These are phyloP conservation scores for Xylariaceae sp. DNA, from an alignment of 2,329 filamentous ascomycete genomes.

Conservation along the genomic window DNA sequence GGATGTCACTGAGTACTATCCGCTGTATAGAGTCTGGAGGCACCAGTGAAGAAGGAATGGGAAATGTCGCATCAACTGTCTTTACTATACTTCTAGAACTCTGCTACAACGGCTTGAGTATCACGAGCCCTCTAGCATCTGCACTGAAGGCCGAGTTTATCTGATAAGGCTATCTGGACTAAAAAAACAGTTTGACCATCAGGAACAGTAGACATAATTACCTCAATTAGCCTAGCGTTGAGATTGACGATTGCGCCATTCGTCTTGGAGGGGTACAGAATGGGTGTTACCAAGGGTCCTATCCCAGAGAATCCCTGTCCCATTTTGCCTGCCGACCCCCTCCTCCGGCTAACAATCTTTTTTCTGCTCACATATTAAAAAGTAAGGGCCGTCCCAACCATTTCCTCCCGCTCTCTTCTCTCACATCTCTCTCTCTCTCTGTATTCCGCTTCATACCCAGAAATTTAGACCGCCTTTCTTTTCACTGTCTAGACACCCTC, in stretches of 20 bases:
- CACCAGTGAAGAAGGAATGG: no score
- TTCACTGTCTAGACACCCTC: constrained; percentile 11
- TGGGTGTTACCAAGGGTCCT: constrained; percentile 1
- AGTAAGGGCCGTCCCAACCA: constrained; percentile 8
- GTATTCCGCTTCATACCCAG: constrained; percentile 6
- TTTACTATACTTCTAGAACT: no score
- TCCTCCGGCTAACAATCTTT: constrained; percentile 14
- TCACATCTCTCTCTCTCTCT: constrained; percentile 3
- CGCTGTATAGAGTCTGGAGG: no score
- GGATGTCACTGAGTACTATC: no score
- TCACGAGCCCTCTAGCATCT: no score
- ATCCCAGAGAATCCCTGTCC: no score
- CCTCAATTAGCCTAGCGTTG: constrained; percentile 1
- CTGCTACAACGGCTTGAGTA: no score
- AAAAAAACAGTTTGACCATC: constrained; percentile 6
- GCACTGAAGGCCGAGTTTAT: no score
- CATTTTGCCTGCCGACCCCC: neutral
- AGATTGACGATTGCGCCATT: constrained; percentile 17
- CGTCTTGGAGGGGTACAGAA: constrained; percentile 16
- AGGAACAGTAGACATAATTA: constrained; percentile 4
- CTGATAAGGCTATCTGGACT: no score
- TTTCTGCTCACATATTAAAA: constrained; percentile 19
- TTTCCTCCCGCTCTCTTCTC: constrained; percentile 7
- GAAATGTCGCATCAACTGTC: no score
- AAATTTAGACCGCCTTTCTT: constrained; percentile 6